Evolutionary conservation across 768 basidiomycete genomes (phyloP), one percentile per base, ranked within the genome.

Genomic region (Auriscalpium microsporum): DNA sequence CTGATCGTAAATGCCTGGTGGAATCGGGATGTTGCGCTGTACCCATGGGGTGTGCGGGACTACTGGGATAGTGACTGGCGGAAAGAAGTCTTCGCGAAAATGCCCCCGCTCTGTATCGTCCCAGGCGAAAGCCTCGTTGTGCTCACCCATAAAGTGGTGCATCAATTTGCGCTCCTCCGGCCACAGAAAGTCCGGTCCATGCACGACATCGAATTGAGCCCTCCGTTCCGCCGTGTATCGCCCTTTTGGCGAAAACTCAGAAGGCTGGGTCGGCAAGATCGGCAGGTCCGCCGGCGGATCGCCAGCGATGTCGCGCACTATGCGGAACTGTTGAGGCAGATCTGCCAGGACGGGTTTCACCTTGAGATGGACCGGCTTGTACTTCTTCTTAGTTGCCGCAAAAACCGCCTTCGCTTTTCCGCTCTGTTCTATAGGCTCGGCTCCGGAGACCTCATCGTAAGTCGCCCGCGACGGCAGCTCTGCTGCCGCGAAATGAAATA

Each of bases 111-210:
- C 72, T 0, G 42, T 8, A 9, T 76, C 70, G 3, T 68, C 55
- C 74, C 72, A 79, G 0, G 75, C 73, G 36, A 79, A 72, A 0
- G 56, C 72, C 0, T 58, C 9, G 28, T 75, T 60, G 4, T 73
- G 67, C 14, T 54, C 19, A 17, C 52, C 58, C 54, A 77, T 61
- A 1, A 74, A 48, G n/a, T 72, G 62, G 34, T 73, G 65, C 1
- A 70, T 23, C 4, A 76, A 55, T 8, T 62, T 63, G 7, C 57
- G 55, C 45, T 75, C 73, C 23, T 70, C 68, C 0, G 63, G 60
- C 62, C 53, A 67, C 0, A 78, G 64, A 50, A 75, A 76, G 3
- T 48, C 56, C 0, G 50, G 52, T 10, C 36, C 35, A 13, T 59
- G 28, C 7, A 28, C 55, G 5, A 61, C 37, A 13, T 63, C 56